Base-by-base conservation (phyloP, 139 green algal species). In the Mesotaenium endlicherianum region DNA sequence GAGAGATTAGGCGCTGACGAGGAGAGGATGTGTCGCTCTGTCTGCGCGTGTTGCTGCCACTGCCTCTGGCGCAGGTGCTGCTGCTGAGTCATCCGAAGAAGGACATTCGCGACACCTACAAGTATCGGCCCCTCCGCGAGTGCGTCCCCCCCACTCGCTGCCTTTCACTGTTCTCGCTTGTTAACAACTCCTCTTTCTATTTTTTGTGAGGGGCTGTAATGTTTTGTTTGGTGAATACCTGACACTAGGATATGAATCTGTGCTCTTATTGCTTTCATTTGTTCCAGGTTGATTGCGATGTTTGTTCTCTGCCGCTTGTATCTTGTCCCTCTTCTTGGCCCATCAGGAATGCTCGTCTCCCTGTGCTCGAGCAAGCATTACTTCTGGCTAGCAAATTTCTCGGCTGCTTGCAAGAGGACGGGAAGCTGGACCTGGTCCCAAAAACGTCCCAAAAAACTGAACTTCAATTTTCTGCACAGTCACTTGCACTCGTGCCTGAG, bases 31-130 rank as follows among this genome's bases (percentile, higher is more conserved):
- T 6, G 8, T 70, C 5, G 20, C 14, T 49, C 6, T 68, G 11
- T 58, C 5, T 57, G 14, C 5, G 8, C n/a, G 43, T 57, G 43
- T 77, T 20, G 16, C 4, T 77, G 69, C n/a, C n/a, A 8, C 40
- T 17, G 36, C n/a, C 53, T 58, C 30, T 67, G 36, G 17, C 2
- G 81, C 82, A 93, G 84, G 92, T 77, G 34, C 91, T 98, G 76
- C 78, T 93, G 84, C 86, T 98, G 16, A 88, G 85, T 17, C 95
- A 98, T 82, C 92, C 93, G 3, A 83, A 80, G n/a, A 88, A 90
- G 53, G 49, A 90, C 72, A 92, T 93, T 2, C 87, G 95, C 0
- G 95, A 98, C 86, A 94, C 92, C 2, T 31, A 88, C 5, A 70
- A 5, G 16, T 86, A 82, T 64, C 2, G 3, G 8, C 30, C 30